Percentiles rank a stretch among this genome's conserved stretches.
These are phyloP conservation scores for Candida neerlandica DNA, from an alignment of 1,139 yeast species.

Conservation along the genomic window DNA sequence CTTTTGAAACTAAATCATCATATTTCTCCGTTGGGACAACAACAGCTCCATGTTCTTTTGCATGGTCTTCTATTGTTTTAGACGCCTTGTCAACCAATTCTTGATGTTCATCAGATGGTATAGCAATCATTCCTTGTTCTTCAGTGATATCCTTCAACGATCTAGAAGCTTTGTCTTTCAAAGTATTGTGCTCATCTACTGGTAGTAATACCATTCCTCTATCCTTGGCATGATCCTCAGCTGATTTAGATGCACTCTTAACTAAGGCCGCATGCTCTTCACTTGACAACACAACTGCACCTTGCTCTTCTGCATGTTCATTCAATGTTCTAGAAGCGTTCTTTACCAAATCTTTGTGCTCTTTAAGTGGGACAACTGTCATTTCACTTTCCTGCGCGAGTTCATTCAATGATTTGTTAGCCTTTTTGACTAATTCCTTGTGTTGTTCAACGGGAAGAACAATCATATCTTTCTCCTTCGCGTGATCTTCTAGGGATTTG, in stretches of 20 bases:
- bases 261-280: slow-evolving; percentile 16
- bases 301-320: slow-evolving; percentile 15
- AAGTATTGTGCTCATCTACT: slow-evolving; percentile 7
- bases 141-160: slow-evolving; percentile 14
- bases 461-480: slow-evolving; percentile 19
- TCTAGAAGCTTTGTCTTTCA: slow-evolving; percentile 6
- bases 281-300: slow-evolving; percentile 14
- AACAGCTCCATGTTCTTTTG: slow-evolving; percentile 12
- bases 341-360: slow-evolving; percentile 12
- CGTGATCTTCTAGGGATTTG: slow-evolving; percentile 14
- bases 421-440: slow-evolving; percentile 8
- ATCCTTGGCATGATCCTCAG: slow-evolving; percentile 19
- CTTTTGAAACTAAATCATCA: slow-evolving; percentile 6
- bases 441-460: slow-evolving; percentile 8
- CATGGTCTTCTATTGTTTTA: slow-evolving; percentile 16
- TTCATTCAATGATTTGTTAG: slow-evolving; percentile 8
- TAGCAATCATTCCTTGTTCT: slow-evolving; percentile 15
- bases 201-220: slow-evolving; percentile 13
- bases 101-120: slow-evolving; percentile 19
- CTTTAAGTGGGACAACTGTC: slow-evolving; percentile 12
- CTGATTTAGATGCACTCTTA: slow-evolving; percentile 16
- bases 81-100: slow-evolving; percentile 17
- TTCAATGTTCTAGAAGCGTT: slow-evolving; percentile 13
- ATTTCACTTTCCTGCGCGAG: slow-evolving; percentile 19
- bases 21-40: slow-evolving; percentile 6